Base-by-base conservation (phyloP, 2,329 filamentous ascomycete genomes). In the Calonectria ilicicola region DNA sequence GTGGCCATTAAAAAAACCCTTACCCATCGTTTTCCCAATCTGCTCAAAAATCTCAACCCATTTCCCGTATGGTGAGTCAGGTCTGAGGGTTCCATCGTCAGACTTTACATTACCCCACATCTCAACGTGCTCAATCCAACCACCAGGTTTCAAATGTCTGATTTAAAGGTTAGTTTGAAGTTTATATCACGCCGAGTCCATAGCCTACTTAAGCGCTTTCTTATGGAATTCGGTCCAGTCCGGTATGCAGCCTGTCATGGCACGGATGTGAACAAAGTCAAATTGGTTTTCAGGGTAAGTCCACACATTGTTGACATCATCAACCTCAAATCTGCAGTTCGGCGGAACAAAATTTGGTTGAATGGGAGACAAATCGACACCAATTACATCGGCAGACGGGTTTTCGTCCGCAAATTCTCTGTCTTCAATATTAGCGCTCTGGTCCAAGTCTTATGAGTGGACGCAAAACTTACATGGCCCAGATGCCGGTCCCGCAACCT, bases 281-380 rank as follows among this genome's bases (percentile, higher is more conserved):
- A 91, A 91, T 3, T 51, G 67, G 65, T 87, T 76, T 0, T 83
- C 77, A 0, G 86, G 83, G 42, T 83, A 90, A 80, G 83, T 89
- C 85, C 85, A 87, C 6, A 84, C 80, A 21, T 82, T 85, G 74
- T 90, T 89, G 40, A 90, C 87, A 74, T 93, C 91, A 79, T 93
- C 91, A 46, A 93, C 87, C 67, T 92, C 86, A 70, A 93, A 93
- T 72, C 89, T 87, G 66, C 92, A 90, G 76, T 93, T 93, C 19
- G 87, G 85, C 0, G 91, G 91, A 0, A 92, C 87, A 81, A 84
- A 89, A 19, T 83, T 83, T 2, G 90, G 89, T 72, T 92, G 90
- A 17, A 91, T 90, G 0, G 90, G 89, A 17, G 88, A 90, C 2
- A 92, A 83, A 75, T 92, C 90, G 3, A 89, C 88, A 12, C 90